A percentile compares a stretch with the other conserved stretches of the same genome.
Conservation (phyloP, 805 yeast genomes). For the Candida dendrica region DNA sequence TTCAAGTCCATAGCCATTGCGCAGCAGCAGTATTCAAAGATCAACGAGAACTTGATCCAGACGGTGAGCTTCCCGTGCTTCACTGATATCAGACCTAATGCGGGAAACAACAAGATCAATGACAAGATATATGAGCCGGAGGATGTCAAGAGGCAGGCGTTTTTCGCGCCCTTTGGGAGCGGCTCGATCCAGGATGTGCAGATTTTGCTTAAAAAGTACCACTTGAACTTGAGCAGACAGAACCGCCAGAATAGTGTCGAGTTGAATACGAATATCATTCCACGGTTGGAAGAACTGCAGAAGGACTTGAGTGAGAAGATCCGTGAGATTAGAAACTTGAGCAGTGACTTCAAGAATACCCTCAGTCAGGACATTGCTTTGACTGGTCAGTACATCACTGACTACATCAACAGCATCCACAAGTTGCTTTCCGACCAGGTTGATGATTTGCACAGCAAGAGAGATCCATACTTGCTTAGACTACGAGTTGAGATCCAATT, state of each 20-base stretch:
- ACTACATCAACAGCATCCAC: too few species aligned
- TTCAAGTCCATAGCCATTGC: slow-evolving; percentile 29
- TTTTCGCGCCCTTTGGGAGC: slow-evolving; percentile 70
- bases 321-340: slow-evolving; percentile 75
- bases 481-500: slow-evolving; percentile 68
- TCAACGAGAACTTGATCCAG: neutral
- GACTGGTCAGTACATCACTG: slow-evolving; percentile 50
- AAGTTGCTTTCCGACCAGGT: slow-evolving; percentile 62
- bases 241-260: slow-evolving; percentile 56
- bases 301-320: slow-evolving; percentile 78
- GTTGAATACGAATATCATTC: slow-evolving; percentile 52
- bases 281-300: slow-evolving; percentile 59
- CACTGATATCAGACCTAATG: too few species aligned
- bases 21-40: neutral
- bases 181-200: slow-evolving; percentile 84
- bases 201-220: slow-evolving; percentile 57
- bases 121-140: too few species aligned
- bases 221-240: slow-evolving; percentile 49
- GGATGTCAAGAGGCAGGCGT: too few species aligned
- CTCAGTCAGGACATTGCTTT: slow-evolving; percentile 62
- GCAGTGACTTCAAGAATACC: slow-evolving; percentile 77
- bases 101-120: too few species aligned
- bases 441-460: slow-evolving; percentile 40
- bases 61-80: neutral
- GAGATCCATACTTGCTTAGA: slow-evolving; percentile 81